phyloP scores from a whole-genome alignment of 2,329 filamentous ascomycete species.

The Colletotrichum echinochloae region DNA sequence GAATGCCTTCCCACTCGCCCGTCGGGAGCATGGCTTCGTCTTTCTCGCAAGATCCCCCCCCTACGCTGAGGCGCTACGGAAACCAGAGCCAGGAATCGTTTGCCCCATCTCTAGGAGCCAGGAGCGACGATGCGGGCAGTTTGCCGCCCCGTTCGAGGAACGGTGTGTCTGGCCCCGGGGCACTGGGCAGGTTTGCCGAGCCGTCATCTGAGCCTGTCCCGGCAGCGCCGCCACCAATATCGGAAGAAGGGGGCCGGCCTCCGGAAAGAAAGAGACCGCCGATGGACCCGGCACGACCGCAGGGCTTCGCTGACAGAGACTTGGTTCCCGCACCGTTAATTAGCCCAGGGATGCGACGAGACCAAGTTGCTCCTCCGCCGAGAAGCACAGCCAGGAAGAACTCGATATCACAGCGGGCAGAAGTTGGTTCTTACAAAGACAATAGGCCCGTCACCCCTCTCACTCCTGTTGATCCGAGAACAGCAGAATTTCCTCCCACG shows the following conservation, averaged over 20 bases:
- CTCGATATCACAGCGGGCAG: conserved; percentile 50
- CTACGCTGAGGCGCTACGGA: conserved; percentile 60
- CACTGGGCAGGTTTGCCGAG: conserved; percentile 53
- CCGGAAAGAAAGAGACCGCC: conserved; percentile 75
- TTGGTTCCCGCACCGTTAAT: conserved; percentile 70
- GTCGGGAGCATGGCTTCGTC: conserved; percentile 64
- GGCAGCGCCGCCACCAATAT: conserved; percentile 45
- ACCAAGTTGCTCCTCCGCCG: conserved; percentile 61
- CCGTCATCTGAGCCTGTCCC: conserved; percentile 42
- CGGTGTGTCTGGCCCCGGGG: conserved; percentile 56
- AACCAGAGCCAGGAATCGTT: conserved; percentile 72
- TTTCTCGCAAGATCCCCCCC: conserved; percentile 56
- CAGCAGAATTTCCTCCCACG: conserved; percentile 21
- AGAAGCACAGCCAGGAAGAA: conserved; percentile 63
- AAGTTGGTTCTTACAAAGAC: conserved; percentile 50
- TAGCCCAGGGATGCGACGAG: conserved; percentile 61
- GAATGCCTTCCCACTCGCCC: conserved; percentile 54
- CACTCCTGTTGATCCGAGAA: conserved; percentile 25
- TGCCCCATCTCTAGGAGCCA: conserved; percentile 58
- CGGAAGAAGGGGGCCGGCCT: conserved; percentile 56
- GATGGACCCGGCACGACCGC: conserved; percentile 70
- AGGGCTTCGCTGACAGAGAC: conserved; percentile 60
- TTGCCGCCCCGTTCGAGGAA: conserved; percentile 66
- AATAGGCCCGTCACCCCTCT: conserved; percentile 45
- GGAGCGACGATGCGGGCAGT: conserved; percentile 65